These are phyloP conservation scores for Pelargonium citronellum DNA, from an alignment of 441 rosid species.

Conservation along the genomic window DNA sequence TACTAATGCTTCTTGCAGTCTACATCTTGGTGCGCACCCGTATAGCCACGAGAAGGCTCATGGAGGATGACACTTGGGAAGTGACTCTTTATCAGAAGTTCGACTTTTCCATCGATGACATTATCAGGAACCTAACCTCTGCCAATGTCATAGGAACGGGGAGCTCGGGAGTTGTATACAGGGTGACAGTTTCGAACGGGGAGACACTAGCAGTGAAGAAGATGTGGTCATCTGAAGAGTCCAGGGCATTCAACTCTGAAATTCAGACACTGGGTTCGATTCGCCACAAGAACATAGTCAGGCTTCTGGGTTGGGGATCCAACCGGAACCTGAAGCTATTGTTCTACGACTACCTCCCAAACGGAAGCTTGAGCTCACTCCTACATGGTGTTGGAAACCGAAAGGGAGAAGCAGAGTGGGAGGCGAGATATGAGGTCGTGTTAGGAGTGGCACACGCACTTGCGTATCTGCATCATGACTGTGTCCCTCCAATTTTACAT, in stretches of 20 bases:
- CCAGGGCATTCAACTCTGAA: constrained; percentile 77
- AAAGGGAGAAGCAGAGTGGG: constrained; percentile 83
- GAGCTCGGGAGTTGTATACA: constrained; percentile 90
- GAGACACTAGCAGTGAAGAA: constrained; percentile 83
- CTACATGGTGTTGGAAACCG: constrained; percentile 56
- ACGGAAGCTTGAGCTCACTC: constrained; percentile 86
- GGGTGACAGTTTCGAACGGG: constrained; percentile 57
- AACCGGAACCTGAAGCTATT: constrained; percentile 64
- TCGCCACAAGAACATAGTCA: constrained; percentile 72
- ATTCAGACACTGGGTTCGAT: constrained; percentile 75
- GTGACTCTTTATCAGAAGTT: constrained; percentile 77
- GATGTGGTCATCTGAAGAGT: constrained; percentile 86
- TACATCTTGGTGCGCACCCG: constrained; percentile 47
- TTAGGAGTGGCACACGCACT: constrained; percentile 82
- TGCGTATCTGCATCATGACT: constrained; percentile 83
- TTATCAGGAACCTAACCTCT: constrained; percentile 51
- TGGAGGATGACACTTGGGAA: constrained; percentile 58
- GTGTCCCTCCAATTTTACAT: constrained; percentile 75
- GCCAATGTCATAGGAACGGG: constrained; percentile 87
- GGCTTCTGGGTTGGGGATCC: constrained; percentile 81
- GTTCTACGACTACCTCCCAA: constrained; percentile 84
- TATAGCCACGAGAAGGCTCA: constrained; percentile 26
- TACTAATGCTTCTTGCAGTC: constrained; percentile 54
- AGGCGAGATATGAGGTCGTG: constrained; percentile 58
- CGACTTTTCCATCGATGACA: constrained; percentile 64